Percentiles rank a stretch among this genome's conserved stretches.
Evolutionary conservation across 306 rosid species (phyloP).

Genomic region (Quillaja saponaria): DNA sequence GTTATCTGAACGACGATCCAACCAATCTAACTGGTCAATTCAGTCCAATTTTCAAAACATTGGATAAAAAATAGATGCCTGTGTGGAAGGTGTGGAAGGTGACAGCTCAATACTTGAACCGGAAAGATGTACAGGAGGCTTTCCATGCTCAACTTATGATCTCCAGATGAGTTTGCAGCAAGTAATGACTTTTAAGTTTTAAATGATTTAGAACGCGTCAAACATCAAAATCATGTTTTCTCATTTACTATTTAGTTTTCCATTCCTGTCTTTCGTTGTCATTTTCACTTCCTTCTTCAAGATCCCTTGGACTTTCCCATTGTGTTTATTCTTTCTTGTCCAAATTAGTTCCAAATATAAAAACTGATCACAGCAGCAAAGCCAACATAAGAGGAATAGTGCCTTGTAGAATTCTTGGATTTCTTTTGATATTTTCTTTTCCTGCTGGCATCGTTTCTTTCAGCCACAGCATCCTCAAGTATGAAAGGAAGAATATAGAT

Average conservation of each 20-base stretch:
- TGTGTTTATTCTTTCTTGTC: too few relatives aligned
- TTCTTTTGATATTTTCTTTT: not conserved
- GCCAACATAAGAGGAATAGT: not conserved
- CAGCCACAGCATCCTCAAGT: conserved; percentile 31
- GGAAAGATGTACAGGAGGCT: conserved; percentile 62
- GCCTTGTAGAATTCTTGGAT: too few relatives aligned
- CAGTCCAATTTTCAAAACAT: too few relatives aligned
- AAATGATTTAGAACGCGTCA: not conserved
- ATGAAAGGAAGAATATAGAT: conserved; percentile 40
- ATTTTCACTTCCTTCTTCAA: too few relatives aligned
- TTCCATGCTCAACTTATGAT: conserved; percentile 71
- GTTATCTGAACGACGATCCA: not conserved
- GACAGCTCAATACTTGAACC: conserved; percentile 52
- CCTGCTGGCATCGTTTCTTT: not conserved
- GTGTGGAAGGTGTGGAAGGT: conserved; percentile 72
- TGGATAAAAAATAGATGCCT: conserved; percentile 68
- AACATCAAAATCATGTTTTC: too few relatives aligned
- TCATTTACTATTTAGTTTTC: too few relatives aligned
- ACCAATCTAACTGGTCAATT: too few relatives aligned
- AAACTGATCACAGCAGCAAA: not conserved
- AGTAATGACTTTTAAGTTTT: conserved; percentile 35
- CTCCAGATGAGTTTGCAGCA: conserved; percentile 50
- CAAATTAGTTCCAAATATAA: not conserved
- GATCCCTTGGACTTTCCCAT: too few relatives aligned
- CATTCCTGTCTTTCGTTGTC: too few relatives aligned